Percentiles rank a stretch among this genome's conserved stretches.
These are phyloP conservation scores for Neurospora hispaniola DNA, from an alignment of 495 filamentous ascomycete species.

Conservation along the genomic window DNA sequence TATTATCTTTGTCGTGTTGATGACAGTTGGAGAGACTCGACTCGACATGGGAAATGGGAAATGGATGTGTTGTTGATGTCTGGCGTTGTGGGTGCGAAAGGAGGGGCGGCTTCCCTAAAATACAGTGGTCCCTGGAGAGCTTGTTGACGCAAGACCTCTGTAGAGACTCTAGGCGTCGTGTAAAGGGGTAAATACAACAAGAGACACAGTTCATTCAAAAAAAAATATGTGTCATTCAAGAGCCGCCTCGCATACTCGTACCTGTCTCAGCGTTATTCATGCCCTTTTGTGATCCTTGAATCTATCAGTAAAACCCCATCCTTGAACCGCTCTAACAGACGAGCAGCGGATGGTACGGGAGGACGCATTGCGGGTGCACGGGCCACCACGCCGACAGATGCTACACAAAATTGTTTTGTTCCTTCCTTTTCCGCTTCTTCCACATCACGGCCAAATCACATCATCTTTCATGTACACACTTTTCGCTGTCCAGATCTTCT, in stretches of 20 bases:
- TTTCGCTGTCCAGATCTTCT: not conserved
- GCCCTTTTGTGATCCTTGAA: not conserved
- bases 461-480: not conserved
- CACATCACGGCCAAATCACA: not conserved
- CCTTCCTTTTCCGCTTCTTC: not conserved
- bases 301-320: not conserved
- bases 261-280: too few species aligned
- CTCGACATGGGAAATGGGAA: not conserved
- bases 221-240: not conserved
- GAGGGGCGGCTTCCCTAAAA: not conserved
- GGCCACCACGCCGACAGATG: not conserved
- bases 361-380: not conserved
- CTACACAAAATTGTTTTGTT: not conserved
- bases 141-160: not conserved
- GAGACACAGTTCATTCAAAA: not conserved
- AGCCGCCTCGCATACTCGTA: not conserved
- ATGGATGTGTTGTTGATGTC: not conserved
- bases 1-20: not conserved
- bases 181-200: accelerated
- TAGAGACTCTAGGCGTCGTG: not conserved
- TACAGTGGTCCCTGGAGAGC: not conserved
- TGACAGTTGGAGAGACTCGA: not conserved
- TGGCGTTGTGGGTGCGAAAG: not conserved
- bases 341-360: not conserved
- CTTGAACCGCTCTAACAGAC: not conserved